Conservation (phyloP, 2,329 filamentous ascomycete genomes). For the Pseudohalonectria lignicola region DNA sequence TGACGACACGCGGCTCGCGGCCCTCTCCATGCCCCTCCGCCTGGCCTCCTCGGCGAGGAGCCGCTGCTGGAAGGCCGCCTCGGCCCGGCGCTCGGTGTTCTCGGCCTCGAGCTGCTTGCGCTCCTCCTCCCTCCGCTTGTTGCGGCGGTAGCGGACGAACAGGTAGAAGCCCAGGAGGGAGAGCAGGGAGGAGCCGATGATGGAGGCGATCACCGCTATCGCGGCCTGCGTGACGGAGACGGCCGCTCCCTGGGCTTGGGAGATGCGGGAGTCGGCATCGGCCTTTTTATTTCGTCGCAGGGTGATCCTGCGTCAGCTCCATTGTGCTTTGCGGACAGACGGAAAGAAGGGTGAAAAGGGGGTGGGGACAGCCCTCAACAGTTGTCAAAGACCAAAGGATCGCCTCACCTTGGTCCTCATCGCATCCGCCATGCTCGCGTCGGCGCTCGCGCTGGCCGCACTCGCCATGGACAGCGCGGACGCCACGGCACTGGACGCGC, state of each 20-base stretch:
- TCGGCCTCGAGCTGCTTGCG: constrained; percentile 17
- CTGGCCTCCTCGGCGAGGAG: not conserved
- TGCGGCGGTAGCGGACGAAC: not conserved
- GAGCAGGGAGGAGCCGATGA: constrained; percentile 20
- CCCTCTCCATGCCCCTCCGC: not conserved
- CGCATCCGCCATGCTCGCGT: not conserved
- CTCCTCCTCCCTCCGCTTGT: not conserved
- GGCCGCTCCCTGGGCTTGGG: constrained; percentile 11
- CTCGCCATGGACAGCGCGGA: not conserved
- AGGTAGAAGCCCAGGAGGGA: constrained; percentile 17
- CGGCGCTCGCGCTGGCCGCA: not conserved
- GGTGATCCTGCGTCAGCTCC: too few relatives aligned
- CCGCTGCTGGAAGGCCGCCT: constrained; percentile 17
- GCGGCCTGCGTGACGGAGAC: constrained; percentile 18
- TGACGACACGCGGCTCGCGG: not conserved
- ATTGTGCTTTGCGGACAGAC: too few relatives aligned
- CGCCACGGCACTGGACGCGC: not conserved
- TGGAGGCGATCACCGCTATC: constrained; percentile 19
- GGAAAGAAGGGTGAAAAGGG: not conserved
- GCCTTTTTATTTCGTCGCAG: not conserved
- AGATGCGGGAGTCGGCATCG: not conserved
- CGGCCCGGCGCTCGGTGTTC: constrained; percentile 38
- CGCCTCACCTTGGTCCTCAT: not conserved
- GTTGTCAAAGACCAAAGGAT: not conserved
- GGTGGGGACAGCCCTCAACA: too few relatives aligned